Base-by-base conservation (phyloP, 2,329 filamentous ascomycete genomes). In the Decorospora gaudefroyi region DNA sequence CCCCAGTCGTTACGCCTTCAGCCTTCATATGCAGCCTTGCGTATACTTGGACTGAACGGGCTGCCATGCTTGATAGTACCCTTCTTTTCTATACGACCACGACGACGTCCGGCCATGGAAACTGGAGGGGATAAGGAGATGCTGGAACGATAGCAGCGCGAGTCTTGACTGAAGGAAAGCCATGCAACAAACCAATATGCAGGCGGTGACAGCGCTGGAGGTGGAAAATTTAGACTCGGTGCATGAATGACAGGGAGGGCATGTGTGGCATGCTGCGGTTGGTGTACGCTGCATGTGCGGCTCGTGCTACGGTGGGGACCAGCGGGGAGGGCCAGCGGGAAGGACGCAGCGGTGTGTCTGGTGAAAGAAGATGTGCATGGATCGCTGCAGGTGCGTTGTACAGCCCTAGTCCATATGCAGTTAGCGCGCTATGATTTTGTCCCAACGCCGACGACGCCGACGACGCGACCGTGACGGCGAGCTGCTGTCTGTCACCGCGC, bases 231-330 rank as follows among this genome's bases (percentile, higher is more conserved):
- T 53, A 53, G 51, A 52, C 55, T 31, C 37, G 35, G 56, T 69
- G 65, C 65, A 62, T 35, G 51, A 40, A 31, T 29, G 43, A 54
- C 57, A 49, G 59, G 58, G 59, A 36, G 44, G 34, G 57, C 46
- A 55, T 61, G 61, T 66, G 67, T 67, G 61, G 58, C 55, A 46
- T 45, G 32, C 36, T 62, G 53, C 59, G 61, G 62, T 64, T 68
- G 64, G 67, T 59, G 49, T 34, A 53, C 54, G 53, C 52, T 47
- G 59, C 59, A 61, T 51, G 40, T 36, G 50, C 56, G 49, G 48
- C 51, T 59, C 56, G 49, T 52, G 40, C 42, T n/a, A n/a, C n/a
- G 36, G 34, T 38, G 45, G 9, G 51, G 37, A 32, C 47, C 51
- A 51, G n/a, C 46, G 35, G 50, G 39, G 44, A 35, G 34, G 39